These are phyloP conservation scores for Cryptococcus sp. DNA, from an alignment of 1,284 basidiomycete species.

Conservation along the genomic window DNA sequence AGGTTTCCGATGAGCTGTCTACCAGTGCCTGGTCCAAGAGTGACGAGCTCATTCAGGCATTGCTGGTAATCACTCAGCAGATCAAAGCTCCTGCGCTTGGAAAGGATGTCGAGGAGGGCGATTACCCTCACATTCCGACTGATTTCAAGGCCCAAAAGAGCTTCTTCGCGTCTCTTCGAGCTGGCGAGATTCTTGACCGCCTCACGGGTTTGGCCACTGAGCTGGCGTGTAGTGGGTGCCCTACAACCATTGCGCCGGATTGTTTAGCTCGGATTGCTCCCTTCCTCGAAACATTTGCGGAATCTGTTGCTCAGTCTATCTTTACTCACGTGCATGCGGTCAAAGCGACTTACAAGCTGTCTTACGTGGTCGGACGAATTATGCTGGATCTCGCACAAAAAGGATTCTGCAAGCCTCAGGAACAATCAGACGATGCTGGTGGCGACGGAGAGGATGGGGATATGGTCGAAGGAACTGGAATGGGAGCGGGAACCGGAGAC, in stretches of 20 bases:
- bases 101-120: constrained; percentile 35
- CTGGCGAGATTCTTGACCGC: constrained; percentile 42
- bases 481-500: constrained; percentile 79
- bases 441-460: constrained; percentile 58
- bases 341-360: constrained; percentile 81
- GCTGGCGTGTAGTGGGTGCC: constrained; percentile 11
- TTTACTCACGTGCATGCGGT: constrained; percentile 48
- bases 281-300: constrained; percentile 58
- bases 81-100: constrained; percentile 52
- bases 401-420: constrained; percentile 90
- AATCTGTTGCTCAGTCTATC: constrained; percentile 57
- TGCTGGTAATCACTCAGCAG: constrained; percentile 67
- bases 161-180: constrained; percentile 35
- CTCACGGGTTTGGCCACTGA: constrained; percentile 28
- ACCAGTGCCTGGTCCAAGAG: constrained; percentile 36
- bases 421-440: constrained; percentile 59
- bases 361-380: constrained; percentile 73
- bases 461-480: constrained; percentile 69
- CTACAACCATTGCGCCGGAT: constrained; percentile 13
- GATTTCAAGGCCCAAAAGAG: constrained; percentile 30
- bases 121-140: constrained; percentile 39
- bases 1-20: constrained; percentile 7
- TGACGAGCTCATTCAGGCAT: constrained; percentile 61
- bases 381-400: constrained; percentile 74
- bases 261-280: constrained; percentile 41